Evolutionary conservation across 306 rosid genomes (phyloP).

Genomic region (Malus orientalis): DNA sequence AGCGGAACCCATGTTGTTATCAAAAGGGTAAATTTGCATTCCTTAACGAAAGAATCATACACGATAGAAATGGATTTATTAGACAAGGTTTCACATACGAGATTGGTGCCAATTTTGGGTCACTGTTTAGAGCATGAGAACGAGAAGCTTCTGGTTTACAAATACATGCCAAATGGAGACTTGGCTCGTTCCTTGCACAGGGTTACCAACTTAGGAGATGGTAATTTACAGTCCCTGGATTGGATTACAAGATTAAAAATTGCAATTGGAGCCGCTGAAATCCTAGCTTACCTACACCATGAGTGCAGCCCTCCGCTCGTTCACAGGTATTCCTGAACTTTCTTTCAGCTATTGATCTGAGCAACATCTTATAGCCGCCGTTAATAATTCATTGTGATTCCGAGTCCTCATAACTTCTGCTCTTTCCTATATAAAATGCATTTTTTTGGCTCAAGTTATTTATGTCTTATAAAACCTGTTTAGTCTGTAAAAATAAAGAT

Average conservation of each 20-base stretch:
- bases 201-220: slow-evolving; percentile 28
- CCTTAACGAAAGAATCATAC: slow-evolving; percentile 46
- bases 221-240: slow-evolving; percentile 52
- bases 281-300: slow-evolving; percentile 62
- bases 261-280: slow-evolving; percentile 93
- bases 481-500: neutral
- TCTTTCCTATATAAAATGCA: neutral
- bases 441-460: neutral
- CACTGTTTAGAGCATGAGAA: slow-evolving; percentile 75
- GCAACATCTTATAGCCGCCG: neutral
- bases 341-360: neutral
- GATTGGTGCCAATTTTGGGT: slow-evolving; percentile 80
- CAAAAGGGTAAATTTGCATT: slow-evolving; percentile 54
- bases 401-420: neutral
- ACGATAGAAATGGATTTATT: slow-evolving; percentile 53
- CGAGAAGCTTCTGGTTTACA: slow-evolving; percentile 72
- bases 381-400: neutral
- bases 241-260: slow-evolving; percentile 96
- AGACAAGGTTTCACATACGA: slow-evolving; percentile 63
- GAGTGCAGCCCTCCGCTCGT: slow-evolving; percentile 81
- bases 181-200: slow-evolving; percentile 70
- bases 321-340: slow-evolving; percentile 57
- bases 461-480: neutral
- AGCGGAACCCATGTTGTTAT: slow-evolving; percentile 59
- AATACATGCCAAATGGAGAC: slow-evolving; percentile 79